These are phyloP conservation scores for Lathyrus oleraceus DNA, from an alignment of 306 rosid species.

Conservation along the genomic window DNA sequence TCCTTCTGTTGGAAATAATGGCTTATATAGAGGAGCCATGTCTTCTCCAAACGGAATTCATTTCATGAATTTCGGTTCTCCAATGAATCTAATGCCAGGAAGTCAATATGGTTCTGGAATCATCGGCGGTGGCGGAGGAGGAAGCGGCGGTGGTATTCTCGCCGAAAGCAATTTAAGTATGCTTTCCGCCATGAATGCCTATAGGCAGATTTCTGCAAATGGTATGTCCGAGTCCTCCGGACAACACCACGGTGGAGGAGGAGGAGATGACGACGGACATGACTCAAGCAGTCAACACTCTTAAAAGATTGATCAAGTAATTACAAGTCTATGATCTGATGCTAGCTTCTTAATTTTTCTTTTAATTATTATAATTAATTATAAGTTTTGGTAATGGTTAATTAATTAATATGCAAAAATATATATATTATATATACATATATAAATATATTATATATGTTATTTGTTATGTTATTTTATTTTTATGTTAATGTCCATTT, in stretches of 20 bases:
- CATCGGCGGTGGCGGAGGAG: constrained; percentile 10
- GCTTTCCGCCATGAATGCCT: constrained; percentile 70
- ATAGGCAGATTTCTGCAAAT: constrained; percentile 49
- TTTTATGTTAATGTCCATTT: constrained; percentile 27
- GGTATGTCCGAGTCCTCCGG: constrained; percentile 45
- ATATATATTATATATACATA: constrained; percentile 33
- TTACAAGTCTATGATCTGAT: constrained; percentile 50
- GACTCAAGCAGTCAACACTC: constrained; percentile 55
- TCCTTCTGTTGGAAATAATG: constrained; percentile 41
- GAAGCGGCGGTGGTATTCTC: constrained; percentile 20
- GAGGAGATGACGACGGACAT: constrained; percentile 52
- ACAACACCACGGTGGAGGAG: constrained; percentile 52
- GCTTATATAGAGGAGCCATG: constrained; percentile 54
- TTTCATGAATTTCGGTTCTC: constrained; percentile 85
- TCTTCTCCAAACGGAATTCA: constrained; percentile 53
- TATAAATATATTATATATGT: constrained; percentile 40
- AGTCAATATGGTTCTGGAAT: constrained; percentile 53
- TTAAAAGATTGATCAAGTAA: constrained; percentile 36
- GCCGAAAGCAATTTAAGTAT: constrained; percentile 69
- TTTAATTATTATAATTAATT: constrained; percentile 32
- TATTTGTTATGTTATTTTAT: not conserved
- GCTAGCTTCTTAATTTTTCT: constrained; percentile 35
- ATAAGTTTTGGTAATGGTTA: constrained; percentile 29
- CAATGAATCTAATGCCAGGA: constrained; percentile 63
- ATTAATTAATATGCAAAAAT: not conserved